These are phyloP conservation scores for Talaromyces atroroseus DNA, from an alignment of 2,329 filamentous ascomycete species.

Conservation along the genomic window DNA sequence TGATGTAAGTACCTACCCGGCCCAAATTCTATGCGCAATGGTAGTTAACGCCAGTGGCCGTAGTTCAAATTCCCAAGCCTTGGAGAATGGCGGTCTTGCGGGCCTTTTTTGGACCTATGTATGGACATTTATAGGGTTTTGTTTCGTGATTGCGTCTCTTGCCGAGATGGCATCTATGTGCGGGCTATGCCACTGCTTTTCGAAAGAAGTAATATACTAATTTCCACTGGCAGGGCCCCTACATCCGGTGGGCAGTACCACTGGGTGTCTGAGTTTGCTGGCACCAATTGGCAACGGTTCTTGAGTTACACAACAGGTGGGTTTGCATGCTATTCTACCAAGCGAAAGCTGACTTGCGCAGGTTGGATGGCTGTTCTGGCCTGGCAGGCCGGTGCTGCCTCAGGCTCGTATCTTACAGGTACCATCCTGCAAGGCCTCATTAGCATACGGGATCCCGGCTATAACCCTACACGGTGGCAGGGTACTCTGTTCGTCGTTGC, in stretches of 20 bases:
- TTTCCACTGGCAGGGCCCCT: conserved; percentile 38
- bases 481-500: conserved; percentile 46
- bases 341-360: conserved; percentile 8
- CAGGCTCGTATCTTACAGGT: conserved; percentile 44
- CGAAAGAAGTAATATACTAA: neutral
- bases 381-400: conserved; percentile 48
- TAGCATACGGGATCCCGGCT: conserved; percentile 37
- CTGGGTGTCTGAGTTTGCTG: conserved; percentile 53
- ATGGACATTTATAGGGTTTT: conserved; percentile 59
- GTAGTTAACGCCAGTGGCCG: conserved; percentile 11
- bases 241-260: conserved; percentile 56
- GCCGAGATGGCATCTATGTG: conserved; percentile 53
- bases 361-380: conserved; percentile 48
- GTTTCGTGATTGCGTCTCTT: conserved; percentile 55
- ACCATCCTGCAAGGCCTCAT: conserved; percentile 45
- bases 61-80: neutral
- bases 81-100: conserved; percentile 17
- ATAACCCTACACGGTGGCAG: conserved; percentile 42
- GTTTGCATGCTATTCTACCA: neutral
- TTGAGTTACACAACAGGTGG: conserved; percentile 50
- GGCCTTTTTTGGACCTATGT: conserved; percentile 28
- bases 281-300: conserved; percentile 44
- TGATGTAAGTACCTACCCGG: conserved; percentile 20
- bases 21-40: conserved; percentile 8
- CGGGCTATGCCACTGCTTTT: neutral